These are phyloP conservation scores for Solanum corneliomulleri DNA, from an alignment of 257 asterid genomes.

Conservation along the genomic window DNA sequence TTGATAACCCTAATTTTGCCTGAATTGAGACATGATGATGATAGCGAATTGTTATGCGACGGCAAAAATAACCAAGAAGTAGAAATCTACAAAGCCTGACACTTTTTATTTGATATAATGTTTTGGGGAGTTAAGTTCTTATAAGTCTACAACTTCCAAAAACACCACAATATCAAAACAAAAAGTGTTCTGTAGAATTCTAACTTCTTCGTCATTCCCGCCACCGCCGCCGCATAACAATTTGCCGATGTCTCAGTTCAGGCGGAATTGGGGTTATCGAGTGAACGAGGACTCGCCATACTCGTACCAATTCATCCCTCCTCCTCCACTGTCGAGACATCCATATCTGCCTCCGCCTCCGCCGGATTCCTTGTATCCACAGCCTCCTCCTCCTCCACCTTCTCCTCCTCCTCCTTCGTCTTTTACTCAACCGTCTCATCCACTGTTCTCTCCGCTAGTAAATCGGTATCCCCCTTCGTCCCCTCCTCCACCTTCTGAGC, in stretches of 20 bases:
- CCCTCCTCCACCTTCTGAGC: neutral
- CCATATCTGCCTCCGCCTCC: neutral
- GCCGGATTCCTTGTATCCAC: neutral
- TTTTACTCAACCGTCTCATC: too few relatives aligned
- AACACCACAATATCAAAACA: too few relatives aligned
- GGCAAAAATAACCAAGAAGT: too few relatives aligned
- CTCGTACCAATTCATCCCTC: neutral
- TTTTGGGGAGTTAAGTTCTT: too few relatives aligned
- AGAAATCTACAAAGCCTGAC: too few relatives aligned
- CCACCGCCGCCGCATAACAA: too few relatives aligned
- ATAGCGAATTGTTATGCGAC: too few relatives aligned
- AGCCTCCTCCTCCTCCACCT: neutral
- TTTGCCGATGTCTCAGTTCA: neutral
- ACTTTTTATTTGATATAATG: too few relatives aligned
- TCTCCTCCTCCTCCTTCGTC: neutral
- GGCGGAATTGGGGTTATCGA: neutral
- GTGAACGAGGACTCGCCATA: neutral
- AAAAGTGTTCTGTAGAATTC: too few relatives aligned
- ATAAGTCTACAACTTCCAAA: too few relatives aligned
- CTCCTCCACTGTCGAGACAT: neutral
- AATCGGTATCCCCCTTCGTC: neutral
- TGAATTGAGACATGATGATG: neutral
- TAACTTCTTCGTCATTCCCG: too few relatives aligned
- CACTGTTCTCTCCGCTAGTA: neutral
- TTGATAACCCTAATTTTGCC: too few relatives aligned